Evolutionary conservation across 306 rosid species (phyloP), one percentile per base, ranked within the genome.

Genomic region (Cucumis sativus): DNA sequence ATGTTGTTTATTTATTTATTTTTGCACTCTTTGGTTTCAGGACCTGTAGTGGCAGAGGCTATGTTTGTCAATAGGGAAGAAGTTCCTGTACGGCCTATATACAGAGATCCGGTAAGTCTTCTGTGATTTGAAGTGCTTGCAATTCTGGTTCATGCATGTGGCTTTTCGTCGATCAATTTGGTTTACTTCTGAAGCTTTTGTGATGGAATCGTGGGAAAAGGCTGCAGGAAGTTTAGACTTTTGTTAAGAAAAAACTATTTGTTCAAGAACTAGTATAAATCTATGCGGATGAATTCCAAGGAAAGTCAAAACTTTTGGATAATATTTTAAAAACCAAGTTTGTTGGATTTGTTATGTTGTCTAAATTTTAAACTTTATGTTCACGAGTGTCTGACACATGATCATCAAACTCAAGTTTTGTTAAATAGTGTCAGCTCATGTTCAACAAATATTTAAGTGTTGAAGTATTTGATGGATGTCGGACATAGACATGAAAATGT

Each of bases 21-120:
- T 15, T 54, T 52, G 75, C 35, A 20, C 30, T 68, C 52, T 56
- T 81, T 87, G 82, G 80, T 85, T 88, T 78, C 66, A 95, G 98
- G 98, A 74, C 98, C 98, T 67, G 97, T 95, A 13, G 96, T 95
- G 65, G 97, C 96, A 0, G 98, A 95, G 67, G 98, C 97, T 15
- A 92, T 88, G 97, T 95, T 95, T 78, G 81, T 95, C 81, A 92
- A 92, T 79, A 96, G 97, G 0, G 98, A 94, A 89, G 98, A 94
- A 82, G 89, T 94, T 86, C 95, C 98, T 6, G 91, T 94, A 71
- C 90, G 88, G 80, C 97, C 98, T 35, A 78, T 95, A 55, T 95
- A 90, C 81, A 88, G 98, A 85, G 98, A 95, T 86, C 98, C 96
- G 62, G 98, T 95, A 58, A 89, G 97, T 83, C 64, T 51, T 70